Percentiles rank a stretch among this genome's conserved stretches.
Conservation (phyloP, 148 eudicot genomes). For the Rhododendron williamsianum region DNA sequence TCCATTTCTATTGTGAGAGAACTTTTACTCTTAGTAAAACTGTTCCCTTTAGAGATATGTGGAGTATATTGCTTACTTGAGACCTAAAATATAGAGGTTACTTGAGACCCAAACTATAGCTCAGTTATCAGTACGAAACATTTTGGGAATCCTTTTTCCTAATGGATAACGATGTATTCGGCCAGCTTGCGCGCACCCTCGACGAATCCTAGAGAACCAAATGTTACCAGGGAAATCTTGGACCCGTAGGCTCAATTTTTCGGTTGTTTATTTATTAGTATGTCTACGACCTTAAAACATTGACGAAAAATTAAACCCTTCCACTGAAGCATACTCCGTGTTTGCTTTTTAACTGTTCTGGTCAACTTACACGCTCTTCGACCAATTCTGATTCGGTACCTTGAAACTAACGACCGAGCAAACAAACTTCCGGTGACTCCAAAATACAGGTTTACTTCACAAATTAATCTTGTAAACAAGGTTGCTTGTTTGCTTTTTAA, state of each 20-base stretch:
- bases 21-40: neutral
- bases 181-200: no score
- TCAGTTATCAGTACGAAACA: neutral
- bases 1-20: neutral
- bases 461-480: neutral
- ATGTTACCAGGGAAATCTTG: neutral
- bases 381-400: neutral
- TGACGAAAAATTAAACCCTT: neutral
- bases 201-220: no score
- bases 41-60: neutral
- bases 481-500: neutral
- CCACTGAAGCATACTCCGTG: neutral
- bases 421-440: neutral
- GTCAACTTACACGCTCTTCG: neutral
- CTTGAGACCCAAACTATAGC: neutral
- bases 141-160: neutral
- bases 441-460: neutral
- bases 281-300: neutral
- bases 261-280: neutral
- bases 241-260: neutral
- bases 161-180: no score
- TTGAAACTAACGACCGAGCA: neutral
- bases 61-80: neutral
- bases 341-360: neutral
- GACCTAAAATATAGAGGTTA: neutral